phyloP scores from a whole-genome alignment of 2,329 filamentous ascomycete species.

The Aureobasidium uvarum region DNA sequence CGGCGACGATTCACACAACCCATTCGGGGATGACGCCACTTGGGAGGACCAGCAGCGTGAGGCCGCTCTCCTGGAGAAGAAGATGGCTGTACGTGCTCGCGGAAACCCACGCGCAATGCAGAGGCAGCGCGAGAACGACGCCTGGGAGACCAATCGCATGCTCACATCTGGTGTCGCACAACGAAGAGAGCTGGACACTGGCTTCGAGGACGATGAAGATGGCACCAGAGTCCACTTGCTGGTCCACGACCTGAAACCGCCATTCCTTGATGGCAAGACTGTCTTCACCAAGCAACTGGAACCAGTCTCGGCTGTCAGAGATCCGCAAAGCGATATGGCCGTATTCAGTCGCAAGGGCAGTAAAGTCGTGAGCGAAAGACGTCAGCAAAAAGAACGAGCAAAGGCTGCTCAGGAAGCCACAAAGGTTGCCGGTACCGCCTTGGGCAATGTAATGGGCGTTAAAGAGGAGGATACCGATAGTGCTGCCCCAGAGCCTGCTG shows the following conservation, averaged over 20 bases:
- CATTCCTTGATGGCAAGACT: constrained; percentile 89
- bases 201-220: constrained; percentile 90
- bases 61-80: constrained; percentile 73
- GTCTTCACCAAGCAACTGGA: constrained; percentile 98
- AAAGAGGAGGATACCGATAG: constrained; percentile 90
- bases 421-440: constrained; percentile 82
- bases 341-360: constrained; percentile 96
- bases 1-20: constrained; percentile 90
- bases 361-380: constrained; percentile 82
- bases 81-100: constrained; percentile 51
- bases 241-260: constrained; percentile 89
- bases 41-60: constrained; percentile 75
- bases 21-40: constrained; percentile 72
- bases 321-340: constrained; percentile 97
- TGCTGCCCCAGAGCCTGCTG: constrained; percentile 68
- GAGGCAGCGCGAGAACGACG: constrained; percentile 91
- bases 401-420: constrained; percentile 95
- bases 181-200: constrained; percentile 72
- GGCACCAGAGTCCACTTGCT: constrained; percentile 83
- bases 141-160: constrained; percentile 99
- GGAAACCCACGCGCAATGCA: constrained; percentile 71
- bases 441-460: constrained; percentile 94
- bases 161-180: constrained; percentile 94
- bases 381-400: constrained; percentile 89
- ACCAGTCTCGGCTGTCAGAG: constrained; percentile 86